Base-by-base conservation (phyloP, 805 yeast genomes). In the Wickerhamiella allomyrinae region DNA sequence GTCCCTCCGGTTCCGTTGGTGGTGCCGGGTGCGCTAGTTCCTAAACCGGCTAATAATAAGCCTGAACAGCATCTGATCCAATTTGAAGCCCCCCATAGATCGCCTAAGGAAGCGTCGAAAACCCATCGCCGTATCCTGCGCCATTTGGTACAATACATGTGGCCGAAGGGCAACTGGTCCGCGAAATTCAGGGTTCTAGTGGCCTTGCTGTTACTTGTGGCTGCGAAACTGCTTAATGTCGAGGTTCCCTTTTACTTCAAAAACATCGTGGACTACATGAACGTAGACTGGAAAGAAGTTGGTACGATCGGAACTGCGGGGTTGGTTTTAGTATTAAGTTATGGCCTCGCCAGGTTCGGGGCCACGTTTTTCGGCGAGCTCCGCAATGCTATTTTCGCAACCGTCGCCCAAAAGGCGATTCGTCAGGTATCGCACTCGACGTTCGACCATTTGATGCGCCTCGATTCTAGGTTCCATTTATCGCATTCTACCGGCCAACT, bases 191-290 rank as follows among this genome's bases (percentile, higher is more conserved):
- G 98, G 37, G 97, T 91, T 1, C 61, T 80, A 0, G 48, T 81
- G 6, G 96, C 97, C 0, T 57, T 91, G 14, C 52, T 76, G 0
- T 65, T 91, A 44, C 68, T 91, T 45, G 71, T 91, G 3, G 76
- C 77, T 0, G 80, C 96, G 15, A 91, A 91, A 58, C 57, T 91
- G 6, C 66, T 91, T 29, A 91, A 87, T 58, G 95, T 91, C 5
- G 95, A 91, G 59, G 98, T 91, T 5, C 98, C 98, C 0, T 86
- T 91, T 57, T 87, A 76, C 61, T 91, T 91, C 70, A 91, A 82
- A 51, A 69, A 74, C 23, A 89, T 85, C 40, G 77, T 91, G 37
- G 97, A 91, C 62, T 74, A 77, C 10, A 87, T 89, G 96, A 91
- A 89, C 57, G 71, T 87, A 20, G 94, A 86, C 53, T 84, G 95